Base-by-base conservation (phyloP, 495 filamentous ascomycete genomes). In the Daldinia vernicosa region DNA sequence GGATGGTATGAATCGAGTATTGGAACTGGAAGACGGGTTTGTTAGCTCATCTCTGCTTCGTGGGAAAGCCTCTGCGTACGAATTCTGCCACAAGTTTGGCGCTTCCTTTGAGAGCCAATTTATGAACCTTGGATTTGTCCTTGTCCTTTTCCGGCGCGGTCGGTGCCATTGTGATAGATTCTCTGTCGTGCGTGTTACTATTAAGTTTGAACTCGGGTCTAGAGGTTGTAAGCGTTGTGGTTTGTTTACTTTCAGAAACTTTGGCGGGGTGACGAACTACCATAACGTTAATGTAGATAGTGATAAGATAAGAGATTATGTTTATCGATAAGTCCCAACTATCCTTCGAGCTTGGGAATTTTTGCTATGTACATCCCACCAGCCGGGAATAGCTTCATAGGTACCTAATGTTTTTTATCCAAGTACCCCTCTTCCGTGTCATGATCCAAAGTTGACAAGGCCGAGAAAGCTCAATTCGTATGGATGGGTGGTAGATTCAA, bases 31-130 rank as follows among this genome's bases (percentile, higher is more conserved):
- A 39, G 17, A n/a, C 63, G n/a, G 50, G 12, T 6, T 19, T 35
- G 30, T 54, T 52, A 64, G 54, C 50, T 57, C 30, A 15, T 40
- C 4, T 37, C 5, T 24, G 30, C 17, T 14, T 19, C 1, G 39
- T 27, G 43, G 24, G 5, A 45, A 8, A 14, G 12, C 24, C 5
- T 55, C 32, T 22, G 84, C 92, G 76, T 83, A 96, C 92, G 78
- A 99, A 99, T 86, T 99, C 96, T 26, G 94, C 89, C 47, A 99
- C 92, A 22, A 97, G 85, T 81, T 95, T 97, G 15, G 93, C 89
- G 91, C 95, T 80, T 87, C 95, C 95, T 86, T 95, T 96, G 59
- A 98, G 85, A 39, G 94, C 93, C 63, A 99, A 87, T 83, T 95
- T 97, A 84, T 98, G 95, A 39, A 92, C 88, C 80, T 96, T 97